Evolutionary conservation across 345 rosid species (phyloP).

Genomic region (Acer campestre): DNA sequence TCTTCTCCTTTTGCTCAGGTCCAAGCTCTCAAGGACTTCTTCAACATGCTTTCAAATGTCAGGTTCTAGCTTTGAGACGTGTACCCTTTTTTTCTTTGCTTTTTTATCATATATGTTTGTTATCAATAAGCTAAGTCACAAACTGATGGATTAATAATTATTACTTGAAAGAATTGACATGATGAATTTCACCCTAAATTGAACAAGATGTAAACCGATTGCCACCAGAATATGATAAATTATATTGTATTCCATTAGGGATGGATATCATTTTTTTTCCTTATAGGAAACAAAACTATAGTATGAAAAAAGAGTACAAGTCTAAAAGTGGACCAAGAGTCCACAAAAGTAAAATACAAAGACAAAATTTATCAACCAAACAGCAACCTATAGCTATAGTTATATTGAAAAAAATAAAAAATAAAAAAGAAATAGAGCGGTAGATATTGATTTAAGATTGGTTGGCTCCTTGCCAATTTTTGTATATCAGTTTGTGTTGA

Average conservation of each 20-base stretch:
- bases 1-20: slow-evolving; percentile 51
- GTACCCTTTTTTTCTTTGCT: neutral
- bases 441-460: neutral
- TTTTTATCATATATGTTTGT: neutral
- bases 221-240: neutral
- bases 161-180: neutral
- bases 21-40: slow-evolving; percentile 82
- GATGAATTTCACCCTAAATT: neutral
- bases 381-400: too few relatives aligned
- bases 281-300: neutral
- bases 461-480: slow-evolving; percentile 2
- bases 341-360: too few relatives aligned
- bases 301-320: neutral
- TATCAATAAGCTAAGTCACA: neutral
- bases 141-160: neutral
- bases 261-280: neutral
- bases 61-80: slow-evolving; percentile 41
- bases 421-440: too few relatives aligned
- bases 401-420: too few relatives aligned
- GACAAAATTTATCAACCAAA: too few relatives aligned
- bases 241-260: neutral
- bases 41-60: slow-evolving; percentile 93
- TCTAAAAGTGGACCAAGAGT: neutral
- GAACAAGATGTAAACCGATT: neutral
- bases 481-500: neutral